Base-by-base conservation (phyloP, 176 grass and related monocot species). In the Aegilops sharonensis region DNA sequence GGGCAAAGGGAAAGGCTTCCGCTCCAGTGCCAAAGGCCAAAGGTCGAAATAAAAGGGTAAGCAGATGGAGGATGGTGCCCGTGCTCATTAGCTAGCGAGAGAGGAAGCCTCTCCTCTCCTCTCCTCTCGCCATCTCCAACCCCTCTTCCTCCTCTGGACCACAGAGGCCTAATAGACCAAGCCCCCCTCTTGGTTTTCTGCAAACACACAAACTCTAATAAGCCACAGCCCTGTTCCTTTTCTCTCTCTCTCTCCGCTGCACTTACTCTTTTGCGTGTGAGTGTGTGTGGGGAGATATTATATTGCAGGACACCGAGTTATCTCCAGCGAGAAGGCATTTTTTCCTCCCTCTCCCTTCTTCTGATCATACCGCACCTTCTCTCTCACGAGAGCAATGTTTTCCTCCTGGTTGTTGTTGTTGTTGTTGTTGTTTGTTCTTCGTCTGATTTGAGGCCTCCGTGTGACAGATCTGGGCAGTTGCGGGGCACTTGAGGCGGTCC, bases 361-460 rank as follows among this genome's bases (percentile, higher is more conserved):
- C 27, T 60, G 64, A 52, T 84, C 34, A 75, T 67, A 59, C 65
- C 30, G 27, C 25, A 34, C 68, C 29, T 39, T 42, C 83, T 20
- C 34, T 37, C 70, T 83, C 69, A 61, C 57, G 52, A 62, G 12
- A 78, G 31, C 62, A 60, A 64, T 71, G 32, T 54, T 56, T 56
- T 88, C 29, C 3, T 82, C 29, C 3, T 78, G 40, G 40, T 9
- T 78, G 65, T 5, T 17, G 42, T 43, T 43, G 13, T 50, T 48
- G 4, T 48, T 50, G 13, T 50, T 48, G 3, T 47, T 48, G 50
- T 11, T 25, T 68, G 36, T 75, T 91, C 78, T 87, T 37, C 63
- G 77, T 63, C 69, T 91, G 68, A 89, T 94, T 89, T 89, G 66
- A 89, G 85, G 64, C 20, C 42, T 85, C 9, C 77, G 81, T 78